Evolutionary conservation across 1,284 basidiomycete species (phyloP).

Genomic region (Malassezia vespertilionis): DNA sequence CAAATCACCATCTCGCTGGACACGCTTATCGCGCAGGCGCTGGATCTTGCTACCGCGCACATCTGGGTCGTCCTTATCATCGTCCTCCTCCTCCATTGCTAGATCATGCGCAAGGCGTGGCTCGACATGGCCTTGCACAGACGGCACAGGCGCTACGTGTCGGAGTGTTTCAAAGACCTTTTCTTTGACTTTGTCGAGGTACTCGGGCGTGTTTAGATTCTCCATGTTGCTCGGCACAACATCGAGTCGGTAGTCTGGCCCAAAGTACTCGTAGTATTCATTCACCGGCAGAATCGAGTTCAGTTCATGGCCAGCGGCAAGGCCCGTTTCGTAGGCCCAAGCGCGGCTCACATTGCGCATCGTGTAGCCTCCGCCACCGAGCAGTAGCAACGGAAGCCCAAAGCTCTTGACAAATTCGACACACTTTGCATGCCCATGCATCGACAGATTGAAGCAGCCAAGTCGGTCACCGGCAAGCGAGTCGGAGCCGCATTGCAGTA

Average conservation of each 20-base stretch:
- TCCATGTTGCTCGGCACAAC: conserved; percentile 91
- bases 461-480: conserved; percentile 92
- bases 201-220: conserved; percentile 84
- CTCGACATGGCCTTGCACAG: conserved; percentile 40
- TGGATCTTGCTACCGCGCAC: conserved; percentile 26
- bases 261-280: conserved; percentile 88
- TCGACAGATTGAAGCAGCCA: conserved; percentile 90
- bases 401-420: conserved; percentile 96
- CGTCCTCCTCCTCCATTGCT: conserved; percentile 24
- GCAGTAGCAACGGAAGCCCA: conserved; percentile 76
- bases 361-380: conserved; percentile 96
- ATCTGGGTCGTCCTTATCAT: conserved; percentile 19
- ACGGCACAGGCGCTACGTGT: conserved; percentile 33
- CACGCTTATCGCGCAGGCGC: conserved; percentile 21
- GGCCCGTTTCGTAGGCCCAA: conserved; percentile 96
- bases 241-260: conserved; percentile 93
- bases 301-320: conserved; percentile 89
- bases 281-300: conserved; percentile 58
- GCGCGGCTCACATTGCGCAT: conserved; percentile 93
- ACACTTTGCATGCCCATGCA: conserved; percentile 94
- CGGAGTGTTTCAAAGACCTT: conserved; percentile 66
- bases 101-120: conserved; percentile 26
- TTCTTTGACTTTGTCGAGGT: conserved; percentile 80
- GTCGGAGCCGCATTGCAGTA: conserved; percentile 97
- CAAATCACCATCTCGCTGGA: conserved; percentile 29